Evolutionary conservation across 2,329 filamentous ascomycete genomes (phyloP).

Genomic region (Claviceps monticola): DNA sequence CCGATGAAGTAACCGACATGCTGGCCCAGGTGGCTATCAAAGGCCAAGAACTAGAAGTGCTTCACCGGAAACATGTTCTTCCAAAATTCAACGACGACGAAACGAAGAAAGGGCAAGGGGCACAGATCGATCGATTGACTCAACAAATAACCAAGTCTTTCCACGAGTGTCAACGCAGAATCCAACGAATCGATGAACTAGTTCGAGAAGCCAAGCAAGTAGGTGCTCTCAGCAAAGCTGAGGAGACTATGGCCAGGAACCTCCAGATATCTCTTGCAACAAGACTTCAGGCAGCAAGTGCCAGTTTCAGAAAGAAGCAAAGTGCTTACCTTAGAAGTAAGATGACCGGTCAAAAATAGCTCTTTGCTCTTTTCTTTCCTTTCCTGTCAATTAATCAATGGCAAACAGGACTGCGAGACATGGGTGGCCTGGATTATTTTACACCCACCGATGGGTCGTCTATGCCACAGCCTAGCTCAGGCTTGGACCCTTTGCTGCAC

Average conservation of each 20-base stretch:
- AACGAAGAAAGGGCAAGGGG: constrained; percentile 72
- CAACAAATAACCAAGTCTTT: constrained; percentile 82
- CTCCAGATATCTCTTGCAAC: constrained; percentile 84
- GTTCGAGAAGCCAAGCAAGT: constrained; percentile 65
- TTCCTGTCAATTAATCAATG: not conserved
- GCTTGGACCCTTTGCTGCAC: constrained; percentile 74
- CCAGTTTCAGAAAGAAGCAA: constrained; percentile 92
- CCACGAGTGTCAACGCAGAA: constrained; percentile 77
- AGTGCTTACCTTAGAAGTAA: constrained; percentile 88
- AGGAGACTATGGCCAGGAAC: constrained; percentile 93
- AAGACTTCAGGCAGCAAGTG: constrained; percentile 81
- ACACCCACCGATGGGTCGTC: constrained; percentile 36
- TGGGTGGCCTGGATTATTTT: constrained; percentile 44
- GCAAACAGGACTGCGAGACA: constrained; percentile 55
- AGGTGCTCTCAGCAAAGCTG: constrained; percentile 61
- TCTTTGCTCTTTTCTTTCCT: not conserved
- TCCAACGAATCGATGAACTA: constrained; percentile 78
- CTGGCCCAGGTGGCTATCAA: constrained; percentile 70
- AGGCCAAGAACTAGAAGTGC: constrained; percentile 71
- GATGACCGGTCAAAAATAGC: constrained; percentile 8
- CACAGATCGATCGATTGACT: constrained; percentile 79
- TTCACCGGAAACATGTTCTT: constrained; percentile 94
- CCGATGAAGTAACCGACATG: constrained; percentile 80
- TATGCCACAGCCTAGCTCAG: constrained; percentile 39
- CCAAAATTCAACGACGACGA: constrained; percentile 95